These are phyloP conservation scores for Agaricales sp. DNA, from an alignment of 1,284 basidiomycete genomes.

Conservation along the genomic window DNA sequence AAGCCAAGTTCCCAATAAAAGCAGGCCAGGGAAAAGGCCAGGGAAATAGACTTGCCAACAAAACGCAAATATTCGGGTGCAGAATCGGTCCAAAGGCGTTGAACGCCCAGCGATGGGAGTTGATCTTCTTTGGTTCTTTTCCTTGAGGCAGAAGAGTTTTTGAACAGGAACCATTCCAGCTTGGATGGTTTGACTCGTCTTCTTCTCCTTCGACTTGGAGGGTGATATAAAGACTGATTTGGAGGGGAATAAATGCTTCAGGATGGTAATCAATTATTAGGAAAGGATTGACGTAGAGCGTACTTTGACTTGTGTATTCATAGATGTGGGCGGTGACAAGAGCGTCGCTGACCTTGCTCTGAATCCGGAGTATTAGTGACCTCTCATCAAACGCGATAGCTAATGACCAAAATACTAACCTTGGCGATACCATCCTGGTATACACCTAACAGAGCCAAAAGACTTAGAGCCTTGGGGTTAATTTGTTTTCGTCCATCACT, in stretches of 20 bases:
- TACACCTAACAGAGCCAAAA: constrained; percentile 55
- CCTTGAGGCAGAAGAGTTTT: constrained; percentile 91
- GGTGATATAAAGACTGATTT: constrained; percentile 70
- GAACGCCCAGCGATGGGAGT: constrained; percentile 92
- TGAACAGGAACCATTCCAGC: constrained; percentile 82
- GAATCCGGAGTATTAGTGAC: background rate
- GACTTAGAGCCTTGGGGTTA: constrained; percentile 50
- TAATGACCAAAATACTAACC: constrained; percentile 28
- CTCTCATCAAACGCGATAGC: background rate
- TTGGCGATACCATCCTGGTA: constrained; percentile 85
- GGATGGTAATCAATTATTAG: background rate
- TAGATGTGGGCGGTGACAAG: constrained; percentile 89
- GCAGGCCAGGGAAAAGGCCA: background rate
- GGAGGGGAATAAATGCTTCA: constrained; percentile 40
- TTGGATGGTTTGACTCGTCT: constrained; percentile 76
- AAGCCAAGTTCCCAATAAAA: too few species aligned
- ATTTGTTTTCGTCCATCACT: constrained; percentile 43
- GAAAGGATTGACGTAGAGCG: constrained; percentile 16
- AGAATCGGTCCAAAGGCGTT: constrained; percentile 75
- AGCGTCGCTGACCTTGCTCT: constrained; percentile 79
- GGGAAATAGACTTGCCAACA: constrained; percentile 22
- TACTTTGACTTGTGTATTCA: constrained; percentile 88
- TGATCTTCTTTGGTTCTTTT: constrained; percentile 92
- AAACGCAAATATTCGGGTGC: constrained; percentile 84
- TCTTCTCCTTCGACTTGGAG: constrained; percentile 77